Percentiles rank a stretch among this genome's conserved stretches.
Conservation (phyloP, 1,284 basidiomycete genomes). For the Ceratobasidium papillatum region DNA sequence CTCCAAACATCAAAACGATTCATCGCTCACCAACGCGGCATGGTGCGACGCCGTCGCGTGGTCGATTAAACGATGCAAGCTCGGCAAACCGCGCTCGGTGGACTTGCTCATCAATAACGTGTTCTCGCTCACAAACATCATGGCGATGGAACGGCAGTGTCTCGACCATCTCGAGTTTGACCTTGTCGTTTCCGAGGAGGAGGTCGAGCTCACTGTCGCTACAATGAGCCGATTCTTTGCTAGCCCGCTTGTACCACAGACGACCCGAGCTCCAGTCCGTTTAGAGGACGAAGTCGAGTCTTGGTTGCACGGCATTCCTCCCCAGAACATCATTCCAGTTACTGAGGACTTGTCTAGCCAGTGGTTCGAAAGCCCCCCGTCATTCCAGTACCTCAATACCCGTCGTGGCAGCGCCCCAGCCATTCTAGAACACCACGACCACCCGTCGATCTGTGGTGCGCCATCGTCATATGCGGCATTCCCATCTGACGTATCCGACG, state of each 20-base stretch:
- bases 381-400: conserved; percentile 29
- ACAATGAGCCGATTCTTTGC: conserved; percentile 38
- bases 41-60: conserved; percentile 42
- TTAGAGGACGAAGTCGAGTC: conserved; percentile 33
- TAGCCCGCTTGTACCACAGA: conserved; percentile 10
- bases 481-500: conserved; percentile 40
- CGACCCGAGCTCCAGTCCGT: neutral
- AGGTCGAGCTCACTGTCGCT: conserved; percentile 33
- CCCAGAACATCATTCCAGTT: conserved; percentile 20
- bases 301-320: conserved; percentile 27
- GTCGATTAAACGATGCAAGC: conserved; percentile 41
- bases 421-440: conserved; percentile 34
- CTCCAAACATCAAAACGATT: conserved; percentile 43
- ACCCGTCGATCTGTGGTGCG: conserved; percentile 32
- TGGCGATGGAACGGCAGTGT: conserved; percentile 41
- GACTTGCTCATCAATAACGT: conserved; percentile 40
- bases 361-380: conserved; percentile 40
- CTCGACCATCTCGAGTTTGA: conserved; percentile 41
- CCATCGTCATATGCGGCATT: conserved; percentile 35
- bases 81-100: conserved; percentile 41
- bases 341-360: conserved; percentile 23
- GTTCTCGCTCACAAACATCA: conserved; percentile 41
- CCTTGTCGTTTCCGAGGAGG: conserved; percentile 38
- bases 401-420: conserved; percentile 39
- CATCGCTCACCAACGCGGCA: conserved; percentile 38